These are phyloP conservation scores for Senecio squalidus DNA, from an alignment of 140 eudicot species.

Conservation along the genomic window DNA sequence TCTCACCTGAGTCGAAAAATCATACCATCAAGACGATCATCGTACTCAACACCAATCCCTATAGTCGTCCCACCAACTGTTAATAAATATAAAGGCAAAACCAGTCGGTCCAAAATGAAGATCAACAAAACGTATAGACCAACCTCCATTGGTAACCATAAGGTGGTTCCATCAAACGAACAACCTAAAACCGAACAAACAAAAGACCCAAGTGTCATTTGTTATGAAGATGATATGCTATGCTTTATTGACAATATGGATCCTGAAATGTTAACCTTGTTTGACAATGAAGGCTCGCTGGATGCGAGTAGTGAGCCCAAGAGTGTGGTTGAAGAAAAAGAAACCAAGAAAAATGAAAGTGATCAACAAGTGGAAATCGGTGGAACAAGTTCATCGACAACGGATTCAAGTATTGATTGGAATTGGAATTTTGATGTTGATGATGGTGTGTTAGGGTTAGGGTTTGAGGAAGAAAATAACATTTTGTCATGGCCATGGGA, in stretches of 20 bases:
- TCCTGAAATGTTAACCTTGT: background rate
- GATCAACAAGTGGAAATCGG: conserved; percentile 9
- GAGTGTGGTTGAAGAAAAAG: conserved; percentile 3
- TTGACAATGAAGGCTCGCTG: background rate
- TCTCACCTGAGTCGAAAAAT: conserved; percentile 32
- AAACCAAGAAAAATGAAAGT: background rate
- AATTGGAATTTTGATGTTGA: conserved; percentile 22
- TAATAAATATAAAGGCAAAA: conserved; percentile 28
- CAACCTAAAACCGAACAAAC: background rate
- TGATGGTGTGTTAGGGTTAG: conserved; percentile 18
- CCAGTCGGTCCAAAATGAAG: conserved; percentile 38
- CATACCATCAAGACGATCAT: conserved; percentile 13
- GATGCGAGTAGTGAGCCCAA: background rate
- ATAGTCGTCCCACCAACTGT: background rate
- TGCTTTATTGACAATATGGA: conserved; percentile 12
- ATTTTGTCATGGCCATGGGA: conserved; percentile 36
- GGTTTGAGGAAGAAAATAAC: conserved; percentile 11
- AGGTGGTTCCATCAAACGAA: background rate
- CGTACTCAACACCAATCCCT: background rate
- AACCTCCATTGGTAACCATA: background rate
- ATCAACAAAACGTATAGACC: conserved; percentile 19
- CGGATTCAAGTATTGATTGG: conserved; percentile 11
- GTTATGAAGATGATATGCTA: conserved; percentile 8
- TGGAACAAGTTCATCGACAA: conserved; percentile 18
- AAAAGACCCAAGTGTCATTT: background rate